Conservation (phyloP, 2,329 filamentous ascomycete genomes). For the Aureobasidium mangrovei region DNA sequence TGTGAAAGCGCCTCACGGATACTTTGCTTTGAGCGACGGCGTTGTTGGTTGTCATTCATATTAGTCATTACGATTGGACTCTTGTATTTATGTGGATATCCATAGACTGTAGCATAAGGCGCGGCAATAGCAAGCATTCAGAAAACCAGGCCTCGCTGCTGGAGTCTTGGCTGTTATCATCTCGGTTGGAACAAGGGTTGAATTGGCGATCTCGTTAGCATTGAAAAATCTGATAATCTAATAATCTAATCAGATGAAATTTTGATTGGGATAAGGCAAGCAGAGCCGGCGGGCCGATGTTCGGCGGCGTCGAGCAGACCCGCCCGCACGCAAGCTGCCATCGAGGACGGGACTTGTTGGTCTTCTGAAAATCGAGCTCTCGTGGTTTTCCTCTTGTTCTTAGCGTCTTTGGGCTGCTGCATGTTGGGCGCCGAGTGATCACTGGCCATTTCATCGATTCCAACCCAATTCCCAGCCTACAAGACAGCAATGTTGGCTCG, state of each 20-base stretch:
- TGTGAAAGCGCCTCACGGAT: background rate
- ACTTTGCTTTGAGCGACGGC: slow-evolving; percentile 13
- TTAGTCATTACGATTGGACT: background rate
- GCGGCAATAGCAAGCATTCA: background rate
- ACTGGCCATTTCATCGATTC: background rate
- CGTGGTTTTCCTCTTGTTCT: background rate
- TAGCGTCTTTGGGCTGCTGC: slow-evolving; percentile 10
- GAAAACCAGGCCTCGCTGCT: too few relatives aligned
- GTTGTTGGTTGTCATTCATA: slow-evolving; percentile 10
- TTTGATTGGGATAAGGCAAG: background rate
- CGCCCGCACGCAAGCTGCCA: slow-evolving; percentile 1
- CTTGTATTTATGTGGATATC: slow-evolving; percentile 1
- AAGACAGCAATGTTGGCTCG: slow-evolving; percentile 13
- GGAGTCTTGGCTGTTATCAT: too few relatives aligned
- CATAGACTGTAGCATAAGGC: slow-evolving; percentile 1
- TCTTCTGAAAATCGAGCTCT: background rate
- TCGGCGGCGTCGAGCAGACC: background rate
- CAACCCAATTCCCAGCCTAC: background rate
- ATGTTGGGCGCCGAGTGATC: slow-evolving; percentile 5
- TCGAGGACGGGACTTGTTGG: background rate
- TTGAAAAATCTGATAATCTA: background rate
- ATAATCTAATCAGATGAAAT: slow-evolving; percentile 11
- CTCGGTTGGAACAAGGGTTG: too few relatives aligned
- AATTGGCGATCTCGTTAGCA: too few relatives aligned
- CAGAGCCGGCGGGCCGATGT: background rate